Base-by-base conservation (phyloP, 2,329 filamentous ascomycete genomes). In the Leptographium lundbergii region DNA sequence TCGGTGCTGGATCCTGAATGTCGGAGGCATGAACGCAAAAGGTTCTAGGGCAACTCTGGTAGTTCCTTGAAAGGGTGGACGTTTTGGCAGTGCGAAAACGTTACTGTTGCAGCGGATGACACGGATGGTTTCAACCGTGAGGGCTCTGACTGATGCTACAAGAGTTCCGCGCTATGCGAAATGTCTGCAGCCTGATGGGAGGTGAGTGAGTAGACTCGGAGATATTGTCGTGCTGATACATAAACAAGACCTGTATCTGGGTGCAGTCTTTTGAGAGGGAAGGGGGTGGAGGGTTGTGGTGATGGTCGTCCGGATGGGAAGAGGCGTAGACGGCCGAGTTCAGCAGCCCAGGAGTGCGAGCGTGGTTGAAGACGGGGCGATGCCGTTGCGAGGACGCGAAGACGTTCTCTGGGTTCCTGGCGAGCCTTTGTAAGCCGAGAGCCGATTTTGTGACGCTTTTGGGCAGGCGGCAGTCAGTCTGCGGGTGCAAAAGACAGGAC, bases 191-290 rank as follows among this genome's bases (percentile, higher is more conserved):
- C 88, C 90, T 89, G 81, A 89, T 85, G 81, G 89, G 89, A 83
- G 86, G 86, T 79, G 87, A 85, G 86, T 92, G 87, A 89, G 86
- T 89, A 85, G 89, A 91, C 86, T 90, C 85, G 88, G 88, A 84
- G 84, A 83, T 83, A 72, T 81, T 74, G 85, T 88, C 87, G 89
- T 89, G 87, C 89, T 91, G 91, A 96, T 95, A 95, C 91, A 95
- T 95, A 95, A 88, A 95, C 90, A 87, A 64, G 78, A 77, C 73
- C 66, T 70, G 71, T 71, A 66, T 66, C 54, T 42, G 55, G n/a
- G n/a, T 50, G 61, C 59, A 57, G 60, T 62, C 59, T 52, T 42
- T 54, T 51, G 53, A 22, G 56, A 11, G 48, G 29, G 27, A 34
- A 45, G 22, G 34, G 53, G 52, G 54, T 7, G 42, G 29, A 32